These are phyloP conservation scores for Kitagawia praeruptora DNA, from an alignment of 129 eudicot species.

Conservation along the genomic window DNA sequence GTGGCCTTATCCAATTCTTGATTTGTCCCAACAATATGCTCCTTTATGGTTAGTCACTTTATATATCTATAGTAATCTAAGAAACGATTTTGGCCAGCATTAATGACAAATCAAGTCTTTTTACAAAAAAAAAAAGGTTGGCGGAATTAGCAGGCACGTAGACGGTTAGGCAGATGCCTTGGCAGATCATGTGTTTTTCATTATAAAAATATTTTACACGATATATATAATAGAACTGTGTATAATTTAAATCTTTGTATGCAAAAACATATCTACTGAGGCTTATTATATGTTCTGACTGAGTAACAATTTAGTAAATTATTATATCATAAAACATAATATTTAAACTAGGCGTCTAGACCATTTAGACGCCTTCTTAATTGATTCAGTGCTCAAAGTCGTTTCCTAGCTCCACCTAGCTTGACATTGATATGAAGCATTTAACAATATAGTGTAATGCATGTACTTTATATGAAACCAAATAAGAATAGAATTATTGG, in stretches of 20 bases:
- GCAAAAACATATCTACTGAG: background rate
- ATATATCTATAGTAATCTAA: background rate
- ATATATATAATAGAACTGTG: no score
- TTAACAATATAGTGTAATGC: background rate
- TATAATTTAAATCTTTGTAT: no score
- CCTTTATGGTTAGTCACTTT: slow-evolving; percentile 54
- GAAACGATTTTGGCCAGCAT: background rate
- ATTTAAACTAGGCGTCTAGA: background rate
- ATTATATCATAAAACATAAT: no score
- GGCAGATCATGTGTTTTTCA: background rate
- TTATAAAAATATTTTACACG: background rate
- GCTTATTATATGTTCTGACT: no score
- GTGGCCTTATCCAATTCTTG: slow-evolving; percentile 96
- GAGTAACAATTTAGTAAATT: no score
- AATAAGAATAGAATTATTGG: background rate
- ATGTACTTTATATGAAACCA: background rate
- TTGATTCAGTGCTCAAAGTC: background rate
- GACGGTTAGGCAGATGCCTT: background rate
- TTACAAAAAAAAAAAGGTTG: background rate
- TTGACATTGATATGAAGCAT: background rate
- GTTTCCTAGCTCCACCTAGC: background rate
- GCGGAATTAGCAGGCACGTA: background rate
- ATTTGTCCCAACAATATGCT: slow-evolving; percentile 45
- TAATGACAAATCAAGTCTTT: background rate
- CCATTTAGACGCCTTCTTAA: background rate